Conservation (phyloP, 768 basidiomycete species). For the Mycena pura region DNA sequence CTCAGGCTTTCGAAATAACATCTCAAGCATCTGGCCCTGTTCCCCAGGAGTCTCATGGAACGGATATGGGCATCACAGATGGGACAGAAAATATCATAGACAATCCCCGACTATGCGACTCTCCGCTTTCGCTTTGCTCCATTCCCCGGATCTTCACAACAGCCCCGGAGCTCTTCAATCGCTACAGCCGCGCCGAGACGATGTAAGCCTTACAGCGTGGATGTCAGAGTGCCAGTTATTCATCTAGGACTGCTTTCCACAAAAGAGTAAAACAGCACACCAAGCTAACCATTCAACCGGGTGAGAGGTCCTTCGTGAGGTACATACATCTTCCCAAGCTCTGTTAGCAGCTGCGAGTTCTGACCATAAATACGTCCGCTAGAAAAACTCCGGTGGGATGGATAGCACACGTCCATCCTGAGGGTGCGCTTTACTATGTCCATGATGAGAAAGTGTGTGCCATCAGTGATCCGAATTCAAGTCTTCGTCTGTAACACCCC, state of each 20-base stretch:
- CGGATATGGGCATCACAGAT: not conserved
- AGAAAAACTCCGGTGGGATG: not conserved
- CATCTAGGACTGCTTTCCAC: not conserved
- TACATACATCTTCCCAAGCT: not conserved
- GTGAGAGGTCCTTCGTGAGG: not conserved
- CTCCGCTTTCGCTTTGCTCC: not conserved
- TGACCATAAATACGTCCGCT: not conserved
- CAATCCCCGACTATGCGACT: not conserved
- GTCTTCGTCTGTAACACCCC: not conserved
- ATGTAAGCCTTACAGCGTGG: not conserved
- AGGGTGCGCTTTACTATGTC: conserved; percentile 1
- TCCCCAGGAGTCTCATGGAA: not conserved
- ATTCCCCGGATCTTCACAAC: not conserved
- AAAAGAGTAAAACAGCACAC: not conserved
- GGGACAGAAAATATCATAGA: not conserved
- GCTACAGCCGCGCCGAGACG: not conserved
- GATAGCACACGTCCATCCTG: not conserved
- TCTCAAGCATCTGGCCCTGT: not conserved
- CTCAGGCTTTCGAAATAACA: not conserved
- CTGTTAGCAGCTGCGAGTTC: not conserved
- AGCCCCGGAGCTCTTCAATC: not conserved
- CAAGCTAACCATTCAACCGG: not conserved
- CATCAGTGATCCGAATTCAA: not conserved
- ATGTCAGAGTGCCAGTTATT: not conserved
- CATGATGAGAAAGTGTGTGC: not conserved